Evolutionary conservation across 352 stramenopile species (phyloP), one percentile per base, ranked within the genome.

Genomic region (Phytophthora pluvialis): DNA sequence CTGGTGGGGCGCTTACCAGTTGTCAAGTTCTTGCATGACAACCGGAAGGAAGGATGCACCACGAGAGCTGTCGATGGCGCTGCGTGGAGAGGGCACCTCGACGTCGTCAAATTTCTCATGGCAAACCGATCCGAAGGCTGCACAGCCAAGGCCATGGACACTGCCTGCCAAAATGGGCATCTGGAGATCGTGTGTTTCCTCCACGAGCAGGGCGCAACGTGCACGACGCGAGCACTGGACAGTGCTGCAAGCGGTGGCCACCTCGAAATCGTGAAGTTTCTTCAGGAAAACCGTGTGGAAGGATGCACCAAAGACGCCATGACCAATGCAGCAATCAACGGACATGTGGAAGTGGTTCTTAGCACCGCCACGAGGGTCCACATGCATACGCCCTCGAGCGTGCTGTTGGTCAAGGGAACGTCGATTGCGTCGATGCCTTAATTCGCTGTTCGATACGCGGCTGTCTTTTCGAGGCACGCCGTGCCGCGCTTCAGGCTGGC

Each of bases 231-330:
- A 29, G 72, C 72, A 3, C 78, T 82, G 74, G 71, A 82, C 44
- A 67, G 31, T 38, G 71, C 67, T 36, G 74, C 71, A n/a, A 64
- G 51, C 28, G 38, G 46, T 16, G 70, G 70, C 3, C 45, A 75
- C 47, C 32, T 79, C 13, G 63, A 75, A 32, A 61, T 82, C 39
- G 64, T 82, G 25, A 13, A 31, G 4, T 82, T 61, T 43, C 49
- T 82, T 16, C 70, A 82, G 13, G 60, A 72, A 47, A 63, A 72
- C 21, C 63, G 74, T 5, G 31, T 70, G 11, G 67, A 79, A 61
- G 74, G 70, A 1, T 82, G 70, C 51, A 79, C 74, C 12, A 64
- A 64, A 25, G 53, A 79, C 10, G 70, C 70, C 3, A 77, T 82
- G 63, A 73, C 66, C 3, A 69, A 74, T 11, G 70, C 70, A 25